Evolutionary conservation across 164 flowering plant genomes (phyloP).

Genomic region (Nelumbo lutea): DNA sequence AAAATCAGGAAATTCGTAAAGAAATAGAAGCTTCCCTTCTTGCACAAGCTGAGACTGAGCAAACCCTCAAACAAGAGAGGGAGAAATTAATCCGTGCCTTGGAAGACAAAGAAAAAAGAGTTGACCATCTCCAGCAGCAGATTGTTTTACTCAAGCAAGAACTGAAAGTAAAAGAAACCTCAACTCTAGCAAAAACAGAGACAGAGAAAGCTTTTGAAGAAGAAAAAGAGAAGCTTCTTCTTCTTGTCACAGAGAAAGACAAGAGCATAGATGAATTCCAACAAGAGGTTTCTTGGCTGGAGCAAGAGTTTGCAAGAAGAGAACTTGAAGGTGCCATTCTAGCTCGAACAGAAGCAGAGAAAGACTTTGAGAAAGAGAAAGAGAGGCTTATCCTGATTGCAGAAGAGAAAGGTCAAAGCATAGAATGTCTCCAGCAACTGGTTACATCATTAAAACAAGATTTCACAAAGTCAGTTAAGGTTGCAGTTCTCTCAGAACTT

Average conservation of each 20-base stretch:
- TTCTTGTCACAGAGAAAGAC: slow-evolving; percentile 32
- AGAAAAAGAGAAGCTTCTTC: slow-evolving; percentile 32
- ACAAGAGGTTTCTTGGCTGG: slow-evolving; percentile 32
- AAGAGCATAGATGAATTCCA: slow-evolving; percentile 29
- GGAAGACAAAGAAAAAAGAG: slow-evolving; percentile 14
- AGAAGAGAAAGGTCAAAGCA: slow-evolving; percentile 33
- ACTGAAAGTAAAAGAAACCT: background rate
- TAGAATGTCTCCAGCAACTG: slow-evolving; percentile 32
- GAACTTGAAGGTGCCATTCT: slow-evolving; percentile 41
- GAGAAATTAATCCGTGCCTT: slow-evolving; percentile 10
- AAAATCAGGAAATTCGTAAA: slow-evolving; percentile 9
- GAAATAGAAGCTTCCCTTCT: slow-evolving; percentile 11
- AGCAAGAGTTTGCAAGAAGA: slow-evolving; percentile 39
- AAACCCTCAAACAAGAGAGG: slow-evolving; percentile 21
- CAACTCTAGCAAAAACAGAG: slow-evolving; percentile 1
- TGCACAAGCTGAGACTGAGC: slow-evolving; percentile 8
- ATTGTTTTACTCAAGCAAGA: slow-evolving; percentile 5
- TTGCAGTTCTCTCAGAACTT: slow-evolving; percentile 7
- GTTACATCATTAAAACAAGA: slow-evolving; percentile 35
- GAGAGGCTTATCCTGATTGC: slow-evolving; percentile 25
- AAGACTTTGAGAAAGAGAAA: slow-evolving; percentile 29
- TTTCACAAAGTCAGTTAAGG: slow-evolving; percentile 22
- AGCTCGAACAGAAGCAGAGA: slow-evolving; percentile 34
- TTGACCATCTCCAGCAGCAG: slow-evolving; percentile 18
- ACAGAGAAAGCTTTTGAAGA: slow-evolving; percentile 11